A percentile compares a stretch with the other conserved stretches of the same genome.
Evolutionary conservation across 805 yeast species (phyloP).

Genomic region (Debaryomyces castellii): DNA sequence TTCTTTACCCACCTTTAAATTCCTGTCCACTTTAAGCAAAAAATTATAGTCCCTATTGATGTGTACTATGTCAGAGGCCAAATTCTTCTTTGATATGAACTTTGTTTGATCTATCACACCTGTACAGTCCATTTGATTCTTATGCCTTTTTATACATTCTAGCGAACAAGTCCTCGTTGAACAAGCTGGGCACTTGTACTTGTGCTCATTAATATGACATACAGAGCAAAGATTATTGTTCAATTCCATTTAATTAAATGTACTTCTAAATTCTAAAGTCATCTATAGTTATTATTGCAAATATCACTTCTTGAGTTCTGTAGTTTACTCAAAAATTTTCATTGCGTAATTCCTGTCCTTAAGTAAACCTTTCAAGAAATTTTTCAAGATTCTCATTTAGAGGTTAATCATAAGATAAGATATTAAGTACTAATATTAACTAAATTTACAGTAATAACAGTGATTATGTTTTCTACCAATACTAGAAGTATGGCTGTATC

Average conservation of each 20-base stretch:
- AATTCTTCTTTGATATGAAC: constrained; percentile 50
- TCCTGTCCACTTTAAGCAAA: constrained; percentile 57
- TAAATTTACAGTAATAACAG: not conserved
- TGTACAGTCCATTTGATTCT: constrained; percentile 57
- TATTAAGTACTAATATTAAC: not conserved
- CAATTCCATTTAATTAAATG: not conserved
- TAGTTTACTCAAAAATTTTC: not conserved
- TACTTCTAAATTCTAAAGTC: not conserved
- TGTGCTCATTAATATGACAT: constrained; percentile 39
- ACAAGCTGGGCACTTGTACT: constrained; percentile 85
- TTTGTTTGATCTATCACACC: constrained; percentile 64
- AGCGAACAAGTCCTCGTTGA: constrained; percentile 63
- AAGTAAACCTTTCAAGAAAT: not conserved
- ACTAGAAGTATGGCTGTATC: not conserved
- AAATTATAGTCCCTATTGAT: constrained; percentile 86
- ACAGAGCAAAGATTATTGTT: constrained; percentile 24
- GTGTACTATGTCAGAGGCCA: constrained; percentile 40
- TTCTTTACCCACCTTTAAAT: constrained; percentile 54
- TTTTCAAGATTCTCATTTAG: constrained; percentile 2
- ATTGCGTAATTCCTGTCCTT: constrained; percentile 3
- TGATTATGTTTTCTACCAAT: not conserved
- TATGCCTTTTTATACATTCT: constrained; percentile 71
- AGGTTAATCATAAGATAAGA: not conserved
- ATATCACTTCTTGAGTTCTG: not conserved
- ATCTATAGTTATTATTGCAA: not conserved